A percentile compares a stretch with the other conserved stretches of the same genome.
Evolutionary conservation across 306 rosid genomes (phyloP).

Genomic region (Ormosia semicastrata): DNA sequence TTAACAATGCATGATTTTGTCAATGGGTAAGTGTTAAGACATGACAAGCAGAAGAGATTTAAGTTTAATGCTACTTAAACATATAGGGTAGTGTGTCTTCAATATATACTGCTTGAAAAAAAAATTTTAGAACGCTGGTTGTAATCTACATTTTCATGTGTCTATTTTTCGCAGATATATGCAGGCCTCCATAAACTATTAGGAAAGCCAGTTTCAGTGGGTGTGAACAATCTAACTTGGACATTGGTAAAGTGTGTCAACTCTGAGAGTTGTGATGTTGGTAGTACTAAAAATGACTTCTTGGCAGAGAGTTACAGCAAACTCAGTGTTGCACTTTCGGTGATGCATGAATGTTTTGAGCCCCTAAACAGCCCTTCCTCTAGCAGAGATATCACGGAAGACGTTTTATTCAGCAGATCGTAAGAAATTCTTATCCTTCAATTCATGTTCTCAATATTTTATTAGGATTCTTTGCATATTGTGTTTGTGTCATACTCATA

Average conservation of each 20-base stretch:
- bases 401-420: slow-evolving; percentile 65
- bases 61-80: not conserved
- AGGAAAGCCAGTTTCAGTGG: slow-evolving; percentile 54
- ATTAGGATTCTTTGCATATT: not conserved
- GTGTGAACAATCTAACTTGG: slow-evolving; percentile 66
- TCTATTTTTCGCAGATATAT: slow-evolving; percentile 53
- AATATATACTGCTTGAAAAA: not conserved
- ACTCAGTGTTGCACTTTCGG: slow-evolving; percentile 75
- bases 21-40: not conserved
- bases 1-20: not conserved
- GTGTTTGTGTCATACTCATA: slow-evolving; percentile 3
- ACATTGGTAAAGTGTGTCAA: slow-evolving; percentile 50
- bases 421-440: slow-evolving; percentile 32
- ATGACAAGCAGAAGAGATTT: slow-evolving; percentile 3
- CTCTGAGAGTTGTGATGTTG: slow-evolving; percentile 24
- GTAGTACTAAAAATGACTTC: slow-evolving; percentile 25
- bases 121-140: not conserved
- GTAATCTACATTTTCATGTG: not conserved
- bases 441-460: not conserved
- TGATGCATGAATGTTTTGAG: slow-evolving; percentile 89
- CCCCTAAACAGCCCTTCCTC: slow-evolving; percentile 64
- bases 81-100: slow-evolving; percentile 7
- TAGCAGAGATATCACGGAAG: slow-evolving; percentile 61
- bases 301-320: slow-evolving; percentile 57
- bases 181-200: slow-evolving; percentile 49